Evolutionary conservation across 352 stramenopile genomes (phyloP).

Genomic region (Phytophthora lateralis): DNA sequence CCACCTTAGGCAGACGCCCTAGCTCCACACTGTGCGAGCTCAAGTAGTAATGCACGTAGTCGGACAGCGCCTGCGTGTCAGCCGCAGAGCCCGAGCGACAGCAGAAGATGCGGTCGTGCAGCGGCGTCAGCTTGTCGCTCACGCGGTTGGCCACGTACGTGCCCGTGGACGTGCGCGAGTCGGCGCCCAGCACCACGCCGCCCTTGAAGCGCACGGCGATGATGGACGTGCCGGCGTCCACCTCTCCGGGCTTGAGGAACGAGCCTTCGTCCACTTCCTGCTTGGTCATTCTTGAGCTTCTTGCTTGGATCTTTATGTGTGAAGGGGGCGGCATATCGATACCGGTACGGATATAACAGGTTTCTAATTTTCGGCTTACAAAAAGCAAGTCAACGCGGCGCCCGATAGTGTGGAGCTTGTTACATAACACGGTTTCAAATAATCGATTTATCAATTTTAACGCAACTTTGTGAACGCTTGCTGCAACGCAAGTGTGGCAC

Average conservation of each 20-base stretch:
- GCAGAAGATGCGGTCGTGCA: slow-evolving; percentile 98
- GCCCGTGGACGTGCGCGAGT: slow-evolving; percentile 93
- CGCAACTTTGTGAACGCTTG: background rate
- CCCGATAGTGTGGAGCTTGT: too few relatives aligned
- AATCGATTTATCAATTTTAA: too few relatives aligned
- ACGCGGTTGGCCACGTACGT: slow-evolving; percentile 98
- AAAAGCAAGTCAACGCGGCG: too few relatives aligned
- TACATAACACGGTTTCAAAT: too few relatives aligned
- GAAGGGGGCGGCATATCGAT: background rate
- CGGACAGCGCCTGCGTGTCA: slow-evolving; percentile 94
- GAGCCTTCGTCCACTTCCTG: slow-evolving; percentile 60
- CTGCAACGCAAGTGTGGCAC: background rate
- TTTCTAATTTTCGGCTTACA: too few relatives aligned
- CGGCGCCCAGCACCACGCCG: slow-evolving; percentile 97
- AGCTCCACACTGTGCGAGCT: slow-evolving; percentile 81
- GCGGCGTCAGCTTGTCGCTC: slow-evolving; percentile 97
- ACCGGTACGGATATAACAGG: too few relatives aligned
- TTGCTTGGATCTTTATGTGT: slow-evolving; percentile 23
- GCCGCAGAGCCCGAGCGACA: slow-evolving; percentile 97
- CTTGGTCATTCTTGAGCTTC: slow-evolving; percentile 39
- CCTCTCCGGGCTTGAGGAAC: slow-evolving; percentile 90
- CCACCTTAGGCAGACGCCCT: slow-evolving; percentile 94
- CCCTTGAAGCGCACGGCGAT: slow-evolving; percentile 97
- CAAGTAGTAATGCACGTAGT: slow-evolving; percentile 87
- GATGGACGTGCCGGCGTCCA: slow-evolving; percentile 98